Evolutionary conservation across 345 rosid species (phyloP).

Genomic region (Euphorbia tirucalli): DNA sequence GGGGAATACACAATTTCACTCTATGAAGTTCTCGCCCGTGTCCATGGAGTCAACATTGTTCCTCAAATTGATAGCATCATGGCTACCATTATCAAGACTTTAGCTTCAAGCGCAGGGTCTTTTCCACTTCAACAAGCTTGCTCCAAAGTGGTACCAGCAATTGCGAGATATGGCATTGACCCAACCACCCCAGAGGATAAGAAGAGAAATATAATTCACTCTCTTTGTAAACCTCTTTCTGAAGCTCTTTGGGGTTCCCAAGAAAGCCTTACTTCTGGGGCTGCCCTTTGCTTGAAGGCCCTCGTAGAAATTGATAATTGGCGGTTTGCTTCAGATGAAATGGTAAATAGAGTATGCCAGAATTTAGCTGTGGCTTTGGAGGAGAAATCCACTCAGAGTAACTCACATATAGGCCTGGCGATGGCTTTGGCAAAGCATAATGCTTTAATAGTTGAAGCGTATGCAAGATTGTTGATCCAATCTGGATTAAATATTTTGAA

Average conservation of each 20-base stretch:
- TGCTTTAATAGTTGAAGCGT: constrained; percentile 81
- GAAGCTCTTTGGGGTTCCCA: constrained; percentile 76
- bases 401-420: constrained; percentile 69
- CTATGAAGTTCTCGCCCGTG: constrained; percentile 90
- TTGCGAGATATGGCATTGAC: constrained; percentile 85
- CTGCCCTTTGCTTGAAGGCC: constrained; percentile 85
- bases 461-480: constrained; percentile 74
- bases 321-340: constrained; percentile 85
- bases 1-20: constrained; percentile 91
- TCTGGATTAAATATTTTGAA: constrained; percentile 62
- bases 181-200: constrained; percentile 68
- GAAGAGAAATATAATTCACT: constrained; percentile 68
- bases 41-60: constrained; percentile 87
- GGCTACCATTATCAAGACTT: constrained; percentile 74
- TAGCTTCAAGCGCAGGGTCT: constrained; percentile 88
- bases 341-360: constrained; percentile 88
- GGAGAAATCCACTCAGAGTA: constrained; percentile 67
- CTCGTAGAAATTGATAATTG: constrained; percentile 90
- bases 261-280: constrained; percentile 79
- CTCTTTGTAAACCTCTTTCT: constrained; percentile 78
- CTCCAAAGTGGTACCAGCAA: constrained; percentile 87
- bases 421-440: constrained; percentile 88
- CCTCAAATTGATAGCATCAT: constrained; percentile 87
- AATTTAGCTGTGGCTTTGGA: constrained; percentile 86
- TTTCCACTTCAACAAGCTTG: constrained; percentile 97